Evolutionary conservation across 1,284 basidiomycete species (phyloP).

Genomic region (Rhodotorula sp.): DNA sequence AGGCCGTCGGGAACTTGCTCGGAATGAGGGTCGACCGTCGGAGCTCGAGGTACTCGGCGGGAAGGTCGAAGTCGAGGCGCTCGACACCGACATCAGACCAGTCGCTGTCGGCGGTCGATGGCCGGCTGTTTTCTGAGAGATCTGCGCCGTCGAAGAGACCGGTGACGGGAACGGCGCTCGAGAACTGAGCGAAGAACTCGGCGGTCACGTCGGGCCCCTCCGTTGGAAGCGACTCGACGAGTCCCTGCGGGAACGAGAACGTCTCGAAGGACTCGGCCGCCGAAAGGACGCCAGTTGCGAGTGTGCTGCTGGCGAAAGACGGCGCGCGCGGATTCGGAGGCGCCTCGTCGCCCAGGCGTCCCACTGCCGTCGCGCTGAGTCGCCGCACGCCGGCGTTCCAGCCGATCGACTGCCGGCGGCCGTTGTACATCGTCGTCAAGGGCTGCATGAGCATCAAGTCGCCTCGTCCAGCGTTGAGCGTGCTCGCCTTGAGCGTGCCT

Average conservation of each 20-base stretch:
- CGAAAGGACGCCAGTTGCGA: slow-evolving; percentile 12
- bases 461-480: not conserved
- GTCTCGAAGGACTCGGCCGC: slow-evolving; percentile 15
- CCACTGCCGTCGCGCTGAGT: slow-evolving; percentile 1
- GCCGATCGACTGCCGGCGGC: slow-evolving; percentile 18
- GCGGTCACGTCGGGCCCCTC: slow-evolving; percentile 13
- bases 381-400: slow-evolving; percentile 13
- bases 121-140: not conserved
- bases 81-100: not conserved
- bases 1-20: slow-evolving; percentile 6
- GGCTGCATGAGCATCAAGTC: slow-evolving; percentile 37
- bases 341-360: not conserved
- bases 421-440: slow-evolving; percentile 10
- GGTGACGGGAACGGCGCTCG: not conserved
- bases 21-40: slow-evolving; percentile 21
- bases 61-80: not conserved
- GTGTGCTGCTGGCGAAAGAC: slow-evolving; percentile 2
- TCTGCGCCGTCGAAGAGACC: not conserved
- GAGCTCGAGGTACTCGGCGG: slow-evolving; percentile 2
- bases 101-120: not conserved
- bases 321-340: not conserved
- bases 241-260: slow-evolving; percentile 18
- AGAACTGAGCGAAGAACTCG: slow-evolving; percentile 13
- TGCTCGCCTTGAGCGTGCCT: slow-evolving; percentile 12
- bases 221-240: slow-evolving; percentile 17